Evolutionary conservation across 1,284 basidiomycete species (phyloP).

Genomic region (Singerocomus inundabilis): DNA sequence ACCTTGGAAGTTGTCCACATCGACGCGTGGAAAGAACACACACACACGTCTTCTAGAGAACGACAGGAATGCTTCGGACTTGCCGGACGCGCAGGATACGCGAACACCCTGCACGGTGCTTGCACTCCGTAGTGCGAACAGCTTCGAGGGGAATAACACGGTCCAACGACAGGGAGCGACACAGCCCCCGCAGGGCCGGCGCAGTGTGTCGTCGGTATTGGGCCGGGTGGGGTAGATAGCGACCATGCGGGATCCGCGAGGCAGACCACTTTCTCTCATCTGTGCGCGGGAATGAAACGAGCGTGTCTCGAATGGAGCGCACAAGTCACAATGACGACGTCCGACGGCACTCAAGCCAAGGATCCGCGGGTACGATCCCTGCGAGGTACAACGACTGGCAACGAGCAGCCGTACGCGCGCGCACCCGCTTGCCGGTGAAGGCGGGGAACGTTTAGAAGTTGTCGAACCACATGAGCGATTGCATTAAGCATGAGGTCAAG

Average conservation of each 20-base stretch:
- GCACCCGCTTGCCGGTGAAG: slow-evolving; percentile 5
- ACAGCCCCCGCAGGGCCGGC: slow-evolving; percentile 18
- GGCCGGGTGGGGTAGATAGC: slow-evolving; percentile 15
- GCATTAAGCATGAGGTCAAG: slow-evolving; percentile 7
- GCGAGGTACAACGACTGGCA: slow-evolving; percentile 26
- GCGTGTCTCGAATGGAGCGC: slow-evolving; percentile 16
- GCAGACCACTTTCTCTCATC: slow-evolving; percentile 15
- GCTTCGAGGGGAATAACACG: slow-evolving; percentile 13
- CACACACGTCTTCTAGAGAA: too few species aligned
- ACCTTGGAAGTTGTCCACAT: not conserved
- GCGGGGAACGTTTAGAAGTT: slow-evolving; percentile 8
- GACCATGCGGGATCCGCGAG: slow-evolving; percentile 32
- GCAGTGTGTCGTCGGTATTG: slow-evolving; percentile 22
- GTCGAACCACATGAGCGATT: slow-evolving; percentile 16
- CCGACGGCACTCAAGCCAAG: slow-evolving; percentile 7
- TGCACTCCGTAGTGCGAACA: slow-evolving; percentile 11
- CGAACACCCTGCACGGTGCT: not conserved
- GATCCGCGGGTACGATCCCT: slow-evolving; percentile 14
- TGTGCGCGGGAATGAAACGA: slow-evolving; percentile 33
- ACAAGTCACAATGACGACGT: slow-evolving; percentile 28
- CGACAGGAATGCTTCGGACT: too few species aligned
- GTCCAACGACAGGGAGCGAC: slow-evolving; percentile 7
- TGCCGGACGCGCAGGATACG: slow-evolving; percentile 1
- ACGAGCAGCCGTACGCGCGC: slow-evolving; percentile 11
- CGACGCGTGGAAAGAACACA: not conserved